Percentiles rank a stretch among this genome's conserved stretches.
Conservation (phyloP, 2,329 filamentous ascomycete species). For the Claviceps citrina region DNA sequence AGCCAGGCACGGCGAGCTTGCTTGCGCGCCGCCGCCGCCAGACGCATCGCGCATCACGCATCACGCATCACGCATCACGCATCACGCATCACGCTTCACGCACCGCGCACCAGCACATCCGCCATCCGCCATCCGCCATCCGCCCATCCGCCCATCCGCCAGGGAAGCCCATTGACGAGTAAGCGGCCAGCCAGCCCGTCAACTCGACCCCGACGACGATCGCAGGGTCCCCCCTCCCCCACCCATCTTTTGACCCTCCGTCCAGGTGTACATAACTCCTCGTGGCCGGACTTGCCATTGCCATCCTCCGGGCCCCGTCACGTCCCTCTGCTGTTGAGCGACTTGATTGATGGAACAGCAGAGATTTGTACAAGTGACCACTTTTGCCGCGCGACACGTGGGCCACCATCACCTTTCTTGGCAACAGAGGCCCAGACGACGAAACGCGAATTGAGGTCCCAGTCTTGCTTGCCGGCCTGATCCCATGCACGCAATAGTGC, state of each 20-base stretch:
- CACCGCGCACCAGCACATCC: neutral
- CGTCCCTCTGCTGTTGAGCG: neutral
- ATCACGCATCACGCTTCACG: neutral
- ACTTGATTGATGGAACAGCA: conserved; percentile 1
- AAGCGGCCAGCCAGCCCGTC: neutral
- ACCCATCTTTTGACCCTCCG: conserved; percentile 1
- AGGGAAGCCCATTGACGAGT: neutral
- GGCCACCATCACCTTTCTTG: neutral
- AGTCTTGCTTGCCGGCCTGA: conserved; percentile 1
- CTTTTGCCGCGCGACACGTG: conserved; percentile 2
- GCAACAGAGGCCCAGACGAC: neutral
- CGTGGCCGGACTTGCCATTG: neutral
- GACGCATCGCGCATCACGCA: no score
- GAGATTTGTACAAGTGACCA: conserved; percentile 5
- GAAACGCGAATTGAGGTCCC: conserved; percentile 1
- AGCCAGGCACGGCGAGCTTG: neutral
- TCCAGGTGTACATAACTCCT: neutral
- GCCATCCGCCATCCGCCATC: neutral
- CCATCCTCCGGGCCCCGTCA: neutral
- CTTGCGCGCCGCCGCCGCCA: no score
- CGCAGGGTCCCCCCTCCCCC: conserved; percentile 1
- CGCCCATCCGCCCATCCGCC: neutral
- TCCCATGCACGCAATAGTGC: neutral
- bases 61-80: no score
- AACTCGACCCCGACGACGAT: conserved; percentile 3